Conservation (phyloP, 1,284 basidiomycete genomes). For the Boletus sp. region DNA sequence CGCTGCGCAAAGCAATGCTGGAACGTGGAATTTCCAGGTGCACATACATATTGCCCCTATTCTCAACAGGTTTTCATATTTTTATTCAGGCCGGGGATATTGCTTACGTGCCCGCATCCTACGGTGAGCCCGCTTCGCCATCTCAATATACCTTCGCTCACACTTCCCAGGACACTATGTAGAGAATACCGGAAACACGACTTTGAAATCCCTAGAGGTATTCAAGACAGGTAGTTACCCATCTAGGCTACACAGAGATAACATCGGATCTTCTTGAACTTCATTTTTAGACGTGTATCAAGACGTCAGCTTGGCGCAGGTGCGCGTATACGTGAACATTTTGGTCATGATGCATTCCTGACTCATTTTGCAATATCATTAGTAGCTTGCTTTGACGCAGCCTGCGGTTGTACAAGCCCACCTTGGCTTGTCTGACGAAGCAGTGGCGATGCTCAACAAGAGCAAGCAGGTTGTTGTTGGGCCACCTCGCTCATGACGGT, state of each 20-base stretch:
- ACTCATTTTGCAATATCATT: constrained; percentile 8
- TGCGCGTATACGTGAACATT: constrained; percentile 40
- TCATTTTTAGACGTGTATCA: constrained; percentile 44
- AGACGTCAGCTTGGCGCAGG: constrained; percentile 60
- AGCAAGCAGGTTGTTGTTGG: constrained; percentile 15
- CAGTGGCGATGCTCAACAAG: constrained; percentile 35
- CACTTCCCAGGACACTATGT: constrained; percentile 51
- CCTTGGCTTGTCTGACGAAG: constrained; percentile 41
- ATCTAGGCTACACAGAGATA: no score
- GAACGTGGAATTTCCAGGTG: constrained; percentile 42
- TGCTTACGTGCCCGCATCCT: constrained; percentile 48
- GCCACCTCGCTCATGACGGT: no score
- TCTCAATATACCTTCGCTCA: not conserved
- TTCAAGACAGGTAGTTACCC: constrained; percentile 45
- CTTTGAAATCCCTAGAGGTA: constrained; percentile 55
- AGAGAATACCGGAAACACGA: constrained; percentile 59
- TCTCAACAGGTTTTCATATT: not conserved
- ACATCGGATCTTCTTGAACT: no score
- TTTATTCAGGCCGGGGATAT: constrained; percentile 48
- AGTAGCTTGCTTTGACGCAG: constrained; percentile 51
- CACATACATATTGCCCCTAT: not conserved
- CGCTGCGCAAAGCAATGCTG: constrained; percentile 33
- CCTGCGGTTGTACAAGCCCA: constrained; percentile 47
- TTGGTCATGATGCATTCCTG: not conserved
- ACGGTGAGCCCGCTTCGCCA: constrained; percentile 30